Conservation (phyloP, 805 yeast genomes). For the Torulaspora gathmanii region DNA sequence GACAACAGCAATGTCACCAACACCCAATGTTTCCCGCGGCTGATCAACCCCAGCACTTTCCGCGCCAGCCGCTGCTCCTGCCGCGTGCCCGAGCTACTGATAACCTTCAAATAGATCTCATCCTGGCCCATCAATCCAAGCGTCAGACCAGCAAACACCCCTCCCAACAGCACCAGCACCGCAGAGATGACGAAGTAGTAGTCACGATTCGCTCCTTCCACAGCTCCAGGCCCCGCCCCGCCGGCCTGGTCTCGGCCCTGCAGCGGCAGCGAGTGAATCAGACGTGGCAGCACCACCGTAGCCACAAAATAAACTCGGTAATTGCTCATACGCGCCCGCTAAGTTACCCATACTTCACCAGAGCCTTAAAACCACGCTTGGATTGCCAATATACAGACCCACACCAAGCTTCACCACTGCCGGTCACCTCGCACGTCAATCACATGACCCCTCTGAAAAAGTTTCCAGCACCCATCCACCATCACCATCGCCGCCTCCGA, state of each 20-base stretch:
- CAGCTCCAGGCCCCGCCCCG: not conserved
- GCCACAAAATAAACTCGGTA: not conserved
- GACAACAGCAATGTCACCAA: constrained; percentile 79
- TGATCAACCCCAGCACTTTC: constrained; percentile 66
- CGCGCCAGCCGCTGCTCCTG: constrained; percentile 63
- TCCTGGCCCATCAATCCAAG: constrained; percentile 97
- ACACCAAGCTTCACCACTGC: no score
- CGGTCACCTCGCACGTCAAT: no score
- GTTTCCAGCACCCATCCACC: no score
- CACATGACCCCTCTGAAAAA: no score
- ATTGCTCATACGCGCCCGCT: not conserved
- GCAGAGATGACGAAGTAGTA: constrained; percentile 51
- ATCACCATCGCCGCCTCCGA: not conserved
- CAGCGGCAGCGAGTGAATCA: constrained; percentile 5
- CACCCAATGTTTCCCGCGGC: constrained; percentile 93
- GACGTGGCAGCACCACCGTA: not conserved
- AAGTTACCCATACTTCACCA: not conserved
- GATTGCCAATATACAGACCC: no score
- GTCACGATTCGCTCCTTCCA: constrained; percentile 1
- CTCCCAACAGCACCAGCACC: constrained; percentile 67
- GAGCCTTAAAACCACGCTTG: no score
- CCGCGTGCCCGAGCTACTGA: constrained; percentile 78
- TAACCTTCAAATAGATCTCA: constrained; percentile 87
- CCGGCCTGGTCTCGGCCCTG: not conserved
- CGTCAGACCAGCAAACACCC: constrained; percentile 92